Conservation (phyloP, 1,284 basidiomycete species). For the Cerioporus squamosus region DNA sequence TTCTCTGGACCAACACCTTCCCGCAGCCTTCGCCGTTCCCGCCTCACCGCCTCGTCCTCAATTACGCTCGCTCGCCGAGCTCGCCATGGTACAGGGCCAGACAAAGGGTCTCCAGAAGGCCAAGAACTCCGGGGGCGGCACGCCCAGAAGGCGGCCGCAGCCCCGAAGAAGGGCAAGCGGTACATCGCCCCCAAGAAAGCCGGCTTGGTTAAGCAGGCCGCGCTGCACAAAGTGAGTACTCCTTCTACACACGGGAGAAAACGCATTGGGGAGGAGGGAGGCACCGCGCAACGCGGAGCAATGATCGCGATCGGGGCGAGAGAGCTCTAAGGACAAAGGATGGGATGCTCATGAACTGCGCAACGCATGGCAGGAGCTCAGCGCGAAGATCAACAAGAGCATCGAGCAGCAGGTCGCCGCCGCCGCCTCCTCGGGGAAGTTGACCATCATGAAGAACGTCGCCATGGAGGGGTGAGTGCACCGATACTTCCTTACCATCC, state of each 20-base stretch:
- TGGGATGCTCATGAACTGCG: neutral
- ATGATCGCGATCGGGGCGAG: neutral
- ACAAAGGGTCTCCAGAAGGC: slow-evolving; percentile 68
- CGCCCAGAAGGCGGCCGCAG: slow-evolving; percentile 63
- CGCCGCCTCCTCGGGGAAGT: slow-evolving; percentile 82
- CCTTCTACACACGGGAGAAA: too few species aligned
- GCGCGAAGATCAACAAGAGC: slow-evolving; percentile 86
- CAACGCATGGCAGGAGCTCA: slow-evolving; percentile 62
- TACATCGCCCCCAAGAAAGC: slow-evolving; percentile 76
- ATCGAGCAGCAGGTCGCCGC: slow-evolving; percentile 90
- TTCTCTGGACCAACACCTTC: neutral
- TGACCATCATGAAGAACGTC: slow-evolving; percentile 85
- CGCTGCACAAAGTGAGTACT: slow-evolving; percentile 63
- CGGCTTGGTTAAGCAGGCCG: slow-evolving; percentile 66
- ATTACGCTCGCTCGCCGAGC: neutral
- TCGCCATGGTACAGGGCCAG: slow-evolving; percentile 60
- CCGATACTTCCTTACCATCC: neutral
- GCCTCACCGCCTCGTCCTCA: neutral
- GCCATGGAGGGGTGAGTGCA: slow-evolving; percentile 51
- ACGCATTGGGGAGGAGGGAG: too few species aligned
- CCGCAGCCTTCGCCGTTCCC: neutral
- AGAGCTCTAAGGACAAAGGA: too few species aligned
- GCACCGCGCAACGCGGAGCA: too few species aligned
- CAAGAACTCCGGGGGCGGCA: slow-evolving; percentile 53
- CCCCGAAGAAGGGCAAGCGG: slow-evolving; percentile 74